Base-by-base conservation (phyloP, 441 rosid genomes). In the Sinapis alba region DNA sequence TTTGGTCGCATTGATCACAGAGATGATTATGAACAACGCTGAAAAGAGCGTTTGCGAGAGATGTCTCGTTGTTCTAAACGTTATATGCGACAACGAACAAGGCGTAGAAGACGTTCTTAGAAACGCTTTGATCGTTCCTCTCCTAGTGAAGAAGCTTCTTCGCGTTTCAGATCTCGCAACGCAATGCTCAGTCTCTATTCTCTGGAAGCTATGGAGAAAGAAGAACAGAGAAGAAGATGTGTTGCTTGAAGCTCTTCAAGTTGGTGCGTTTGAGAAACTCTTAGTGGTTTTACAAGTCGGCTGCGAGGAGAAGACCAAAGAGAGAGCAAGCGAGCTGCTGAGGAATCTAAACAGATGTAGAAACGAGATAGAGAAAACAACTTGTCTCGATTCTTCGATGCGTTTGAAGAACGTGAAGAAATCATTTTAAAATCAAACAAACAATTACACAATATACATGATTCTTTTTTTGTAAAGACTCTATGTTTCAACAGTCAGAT, bases 241-340 rank as follows among this genome's bases (percentile, higher is more conserved):
- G 64, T 43, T 86, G 16, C 75, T 65, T n/a, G 96, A 91, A 70
- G 93, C 90, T 5, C 88, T 94, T 74, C 90, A 84, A 73, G 83
- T 80, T 43, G 96, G 97, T 15, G 98, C 94, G 9, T 94, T 94
- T 73, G 96, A 94, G 76, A 94, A 94, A 82, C 86, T 91, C 7
- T 47, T 94, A 80, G 62, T 91, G 73, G 81, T 91, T 3, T 71
- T 94, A 77, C 97, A 91, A 68, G 80, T 91, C 12, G 98, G 97
- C 0, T 94, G 98, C 50, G 86, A 81, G 6, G 94, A 84, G 19
- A 81, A 43, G 60, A 90, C 94, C 0, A 91, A 86, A 82, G 93
- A 91, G 85, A 89, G 79, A 72, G 88, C 82, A 0, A 86, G 87
- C 3, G 93, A 90, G 78, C 72, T 88, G 51, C 68, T 94, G 79